phyloP scores from a whole-genome alignment of 306 rosid species.

The Sicyos baderoa region DNA sequence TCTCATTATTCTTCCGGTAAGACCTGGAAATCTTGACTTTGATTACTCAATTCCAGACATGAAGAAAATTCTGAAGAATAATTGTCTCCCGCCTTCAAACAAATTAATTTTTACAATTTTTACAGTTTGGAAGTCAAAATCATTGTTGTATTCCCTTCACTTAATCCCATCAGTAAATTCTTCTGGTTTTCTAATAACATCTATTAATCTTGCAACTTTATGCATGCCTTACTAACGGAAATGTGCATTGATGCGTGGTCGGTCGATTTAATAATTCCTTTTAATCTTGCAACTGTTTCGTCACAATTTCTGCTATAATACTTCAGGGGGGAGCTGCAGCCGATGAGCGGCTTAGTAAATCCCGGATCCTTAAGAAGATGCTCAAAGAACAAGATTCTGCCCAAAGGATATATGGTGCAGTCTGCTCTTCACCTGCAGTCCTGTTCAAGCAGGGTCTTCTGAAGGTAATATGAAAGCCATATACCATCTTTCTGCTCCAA shows the following conservation, averaged over 20 bases:
- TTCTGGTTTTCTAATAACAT: neutral
- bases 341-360: conserved; percentile 52
- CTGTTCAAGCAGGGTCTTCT: conserved; percentile 71
- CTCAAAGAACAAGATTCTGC: conserved; percentile 68
- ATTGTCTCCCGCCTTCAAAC: neutral
- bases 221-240: neutral
- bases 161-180: neutral
- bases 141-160: neutral
- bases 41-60: neutral
- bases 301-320: conserved; percentile 12
- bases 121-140: neutral
- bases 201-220: neutral
- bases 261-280: neutral
- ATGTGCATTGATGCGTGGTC: neutral
- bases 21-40: conserved; percentile 20
- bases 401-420: conserved; percentile 66
- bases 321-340: conserved; percentile 69
- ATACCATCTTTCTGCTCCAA: conserved; percentile 20
- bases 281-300: neutral
- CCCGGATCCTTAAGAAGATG: conserved; percentile 62
- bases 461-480: conserved; percentile 42
- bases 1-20: conserved; percentile 84
- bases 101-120: neutral
- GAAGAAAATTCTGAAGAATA: neutral
- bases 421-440: conserved; percentile 57